phyloP scores from a whole-genome alignment of 2,329 filamentous ascomycete species.

The Penicillium verrucosum region DNA sequence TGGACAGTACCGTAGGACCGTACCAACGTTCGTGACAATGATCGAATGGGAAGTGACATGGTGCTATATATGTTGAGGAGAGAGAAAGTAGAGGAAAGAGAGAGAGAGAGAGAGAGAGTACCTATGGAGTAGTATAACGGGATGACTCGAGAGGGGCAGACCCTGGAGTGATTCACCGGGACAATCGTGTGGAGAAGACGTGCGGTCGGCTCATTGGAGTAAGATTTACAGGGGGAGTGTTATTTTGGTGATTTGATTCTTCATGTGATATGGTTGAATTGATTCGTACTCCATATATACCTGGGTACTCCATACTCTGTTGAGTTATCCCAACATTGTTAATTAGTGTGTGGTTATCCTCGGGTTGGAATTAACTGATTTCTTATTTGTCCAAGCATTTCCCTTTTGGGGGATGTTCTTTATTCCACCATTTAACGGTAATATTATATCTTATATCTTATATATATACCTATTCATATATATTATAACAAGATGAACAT shows the following conservation, averaged over 20 bases:
- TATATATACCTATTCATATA: neutral
- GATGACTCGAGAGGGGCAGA: neutral
- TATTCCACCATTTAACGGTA: too few relatives aligned
- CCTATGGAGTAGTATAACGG: neutral
- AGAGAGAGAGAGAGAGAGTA: neutral
- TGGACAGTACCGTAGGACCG: slow-evolving; percentile 42
- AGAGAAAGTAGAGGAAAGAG: neutral
- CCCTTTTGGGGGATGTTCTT: neutral
- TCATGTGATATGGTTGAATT: neutral
- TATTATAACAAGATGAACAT: too few relatives aligned
- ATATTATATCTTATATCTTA: neutral
- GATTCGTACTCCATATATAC: too few relatives aligned
- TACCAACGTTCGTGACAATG: slow-evolving; percentile 28
- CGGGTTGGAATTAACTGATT: neutral
- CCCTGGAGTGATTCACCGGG: neutral
- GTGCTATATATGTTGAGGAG: neutral
- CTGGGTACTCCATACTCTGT: neutral
- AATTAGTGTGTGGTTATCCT: too few relatives aligned
- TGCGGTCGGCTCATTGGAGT: neutral
- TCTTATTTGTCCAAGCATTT: neutral
- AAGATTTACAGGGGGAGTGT: neutral
- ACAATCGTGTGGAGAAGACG: neutral
- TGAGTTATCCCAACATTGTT: neutral
- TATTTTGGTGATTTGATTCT: neutral
- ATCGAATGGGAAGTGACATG: slow-evolving; percentile 32